A percentile compares a stretch with the other conserved stretches of the same genome.
Conservation (phyloP, 2,329 filamentous ascomycete species). For the Fusarium cyanostomum region DNA sequence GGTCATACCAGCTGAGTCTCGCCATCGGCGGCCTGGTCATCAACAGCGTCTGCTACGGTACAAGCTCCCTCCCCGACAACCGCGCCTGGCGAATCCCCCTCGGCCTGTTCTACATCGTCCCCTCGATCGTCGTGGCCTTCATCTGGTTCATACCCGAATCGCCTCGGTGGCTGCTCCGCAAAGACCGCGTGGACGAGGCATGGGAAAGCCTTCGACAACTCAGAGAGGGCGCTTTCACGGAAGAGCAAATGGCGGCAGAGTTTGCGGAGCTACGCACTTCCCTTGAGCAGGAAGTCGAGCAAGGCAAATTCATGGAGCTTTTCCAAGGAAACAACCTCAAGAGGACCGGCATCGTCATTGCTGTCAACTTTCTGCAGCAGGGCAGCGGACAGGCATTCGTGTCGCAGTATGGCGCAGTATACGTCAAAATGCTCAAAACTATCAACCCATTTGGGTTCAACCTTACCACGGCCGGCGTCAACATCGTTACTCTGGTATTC, state of each 20-base stretch:
- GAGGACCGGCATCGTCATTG: slow-evolving; percentile 22
- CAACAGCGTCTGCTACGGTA: slow-evolving; percentile 36
- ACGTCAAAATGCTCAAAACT: slow-evolving; percentile 31
- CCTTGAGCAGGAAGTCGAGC: slow-evolving; percentile 30
- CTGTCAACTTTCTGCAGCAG: slow-evolving; percentile 30
- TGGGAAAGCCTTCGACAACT: slow-evolving; percentile 15
- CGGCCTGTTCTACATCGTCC: slow-evolving; percentile 38
- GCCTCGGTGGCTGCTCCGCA: slow-evolving; percentile 37
- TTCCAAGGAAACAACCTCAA: slow-evolving; percentile 20
- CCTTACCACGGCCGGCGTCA: slow-evolving; percentile 36
- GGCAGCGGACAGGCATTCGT: slow-evolving; percentile 36
- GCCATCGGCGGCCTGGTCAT: slow-evolving; percentile 41
- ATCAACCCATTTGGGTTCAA: slow-evolving; percentile 43
- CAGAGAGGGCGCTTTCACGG: slow-evolving; percentile 16
- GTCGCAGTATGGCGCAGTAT: slow-evolving; percentile 37
- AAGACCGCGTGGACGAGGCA: slow-evolving; percentile 32
- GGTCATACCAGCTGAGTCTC: slow-evolving; percentile 48
- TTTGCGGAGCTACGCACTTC: slow-evolving; percentile 20
- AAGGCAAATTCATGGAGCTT: slow-evolving; percentile 24
- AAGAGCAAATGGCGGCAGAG: slow-evolving; percentile 31
- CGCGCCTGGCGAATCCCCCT: slow-evolving; percentile 36
- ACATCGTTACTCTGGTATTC: neutral
- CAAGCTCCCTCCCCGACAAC: slow-evolving; percentile 30
- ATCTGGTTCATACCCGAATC: slow-evolving; percentile 42
- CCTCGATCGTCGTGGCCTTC: slow-evolving; percentile 9